Percentiles rank a stretch among this genome's conserved stretches.
These are phyloP conservation scores for Tephrocybe sp. DNA, from an alignment of 768 basidiomycete species.

Conservation along the genomic window DNA sequence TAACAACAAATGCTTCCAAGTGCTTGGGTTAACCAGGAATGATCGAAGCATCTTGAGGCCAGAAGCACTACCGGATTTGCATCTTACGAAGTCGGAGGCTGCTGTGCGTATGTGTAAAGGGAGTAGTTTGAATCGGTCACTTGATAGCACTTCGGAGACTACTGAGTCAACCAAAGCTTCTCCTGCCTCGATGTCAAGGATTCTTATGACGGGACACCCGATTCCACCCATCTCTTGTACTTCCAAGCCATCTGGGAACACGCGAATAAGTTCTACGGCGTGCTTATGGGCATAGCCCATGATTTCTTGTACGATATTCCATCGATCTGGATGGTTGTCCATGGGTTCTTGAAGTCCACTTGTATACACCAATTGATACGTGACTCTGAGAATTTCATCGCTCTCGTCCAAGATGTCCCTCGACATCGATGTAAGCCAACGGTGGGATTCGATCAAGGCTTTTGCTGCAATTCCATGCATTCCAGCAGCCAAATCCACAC, in stretches of 20 bases:
- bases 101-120: slow-evolving; percentile 16
- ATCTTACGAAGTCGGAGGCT: slow-evolving; percentile 24
- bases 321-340: slow-evolving; percentile 43
- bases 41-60: slow-evolving; percentile 13
- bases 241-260: slow-evolving; percentile 22
- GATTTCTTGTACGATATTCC: slow-evolving; percentile 39
- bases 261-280: slow-evolving; percentile 9
- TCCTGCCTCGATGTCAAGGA: slow-evolving; percentile 19
- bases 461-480: slow-evolving; percentile 10
- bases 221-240: background rate
- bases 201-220: slow-evolving; percentile 17
- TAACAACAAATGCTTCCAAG: slow-evolving; percentile 39
- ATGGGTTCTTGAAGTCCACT: slow-evolving; percentile 34
- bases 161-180: slow-evolving; percentile 14
- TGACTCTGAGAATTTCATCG: slow-evolving; percentile 46
- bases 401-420: slow-evolving; percentile 48
- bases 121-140: slow-evolving; percentile 18
- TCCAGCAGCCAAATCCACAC: slow-evolving; percentile 33
- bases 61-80: background rate
- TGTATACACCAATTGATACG: slow-evolving; percentile 51
- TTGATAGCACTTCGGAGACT: slow-evolving; percentile 20
- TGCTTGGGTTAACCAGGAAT: slow-evolving; percentile 12
- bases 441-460: slow-evolving; percentile 24
- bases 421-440: slow-evolving; percentile 25
- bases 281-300: slow-evolving; percentile 28